These are phyloP conservation scores for Metarhizium sp. DNA, from an alignment of 2,329 filamentous ascomycete genomes.

Conservation along the genomic window DNA sequence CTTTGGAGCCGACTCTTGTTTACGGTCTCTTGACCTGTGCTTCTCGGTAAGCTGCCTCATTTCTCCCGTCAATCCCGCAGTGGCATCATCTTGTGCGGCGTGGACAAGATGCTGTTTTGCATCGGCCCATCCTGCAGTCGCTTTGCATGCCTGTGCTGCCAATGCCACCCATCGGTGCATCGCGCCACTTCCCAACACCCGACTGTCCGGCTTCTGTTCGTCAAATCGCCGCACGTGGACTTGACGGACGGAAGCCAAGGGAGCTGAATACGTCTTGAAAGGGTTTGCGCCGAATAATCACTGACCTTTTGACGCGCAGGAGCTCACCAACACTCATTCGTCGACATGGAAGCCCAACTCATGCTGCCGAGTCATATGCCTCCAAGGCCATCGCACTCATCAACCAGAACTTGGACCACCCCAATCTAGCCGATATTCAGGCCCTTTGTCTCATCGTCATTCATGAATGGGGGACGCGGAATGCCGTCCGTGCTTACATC, in stretches of 20 bases:
- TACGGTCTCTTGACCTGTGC: slow-evolving; percentile 49
- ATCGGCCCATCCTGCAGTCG: neutral
- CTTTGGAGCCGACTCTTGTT: slow-evolving; percentile 46
- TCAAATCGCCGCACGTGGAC: neutral
- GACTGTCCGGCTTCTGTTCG: neutral
- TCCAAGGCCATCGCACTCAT: slow-evolving; percentile 47
- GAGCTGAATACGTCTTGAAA: no score
- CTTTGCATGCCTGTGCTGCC: neutral
- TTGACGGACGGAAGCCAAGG: neutral
- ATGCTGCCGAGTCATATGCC: slow-evolving; percentile 50
- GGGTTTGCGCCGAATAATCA: no score
- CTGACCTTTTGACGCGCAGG: slow-evolving; percentile 20
- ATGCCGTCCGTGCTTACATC: slow-evolving; percentile 53
- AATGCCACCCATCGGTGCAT: neutral
- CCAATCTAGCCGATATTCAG: slow-evolving; percentile 51
- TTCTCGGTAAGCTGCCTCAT: slow-evolving; percentile 38
- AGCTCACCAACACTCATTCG: slow-evolving; percentile 48
- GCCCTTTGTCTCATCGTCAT: slow-evolving; percentile 51
- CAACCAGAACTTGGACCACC: slow-evolving; percentile 49
- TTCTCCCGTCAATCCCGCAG: slow-evolving; percentile 10
- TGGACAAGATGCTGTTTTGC: neutral
- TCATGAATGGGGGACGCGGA: slow-evolving; percentile 53
- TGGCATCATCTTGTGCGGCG: neutral
- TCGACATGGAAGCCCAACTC: slow-evolving; percentile 46
- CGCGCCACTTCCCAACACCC: slow-evolving; percentile 1